These are phyloP conservation scores for Aquilaria agallochum DNA, from an alignment of 441 rosid genomes.

Conservation along the genomic window DNA sequence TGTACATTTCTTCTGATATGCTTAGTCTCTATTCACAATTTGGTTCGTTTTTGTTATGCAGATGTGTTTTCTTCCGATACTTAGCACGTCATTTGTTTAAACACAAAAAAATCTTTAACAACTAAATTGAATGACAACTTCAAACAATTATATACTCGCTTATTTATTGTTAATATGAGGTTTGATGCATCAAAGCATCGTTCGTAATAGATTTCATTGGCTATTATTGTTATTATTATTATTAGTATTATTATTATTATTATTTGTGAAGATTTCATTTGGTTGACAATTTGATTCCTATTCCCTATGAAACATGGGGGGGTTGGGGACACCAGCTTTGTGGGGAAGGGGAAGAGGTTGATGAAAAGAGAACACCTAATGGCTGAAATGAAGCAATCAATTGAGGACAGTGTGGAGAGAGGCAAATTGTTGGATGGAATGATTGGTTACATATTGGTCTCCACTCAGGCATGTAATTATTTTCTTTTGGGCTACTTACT, in stretches of 20 bases:
- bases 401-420: constrained; percentile 56
- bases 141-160: no score
- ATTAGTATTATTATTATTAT: no score
- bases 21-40: not conserved
- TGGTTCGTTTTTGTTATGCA: not conserved
- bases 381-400: constrained; percentile 57
- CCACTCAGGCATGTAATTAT: constrained; percentile 46
- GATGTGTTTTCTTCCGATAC: no score
- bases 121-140: no score
- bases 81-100: no score
- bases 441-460: constrained; percentile 70
- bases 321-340: constrained; percentile 32
- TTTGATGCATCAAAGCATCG: no score
- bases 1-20: not conserved
- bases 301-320: not conserved
- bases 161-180: no score
- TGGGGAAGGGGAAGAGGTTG: constrained; percentile 57
- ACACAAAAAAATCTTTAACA: no score
- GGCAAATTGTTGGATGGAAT: constrained; percentile 60
- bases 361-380: constrained; percentile 61
- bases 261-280: no score
- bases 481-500: no score
- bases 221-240: no score
- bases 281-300: not conserved
- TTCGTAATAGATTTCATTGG: no score